phyloP scores from a whole-genome alignment of 192 early-diverging fungal species.

The Spinellus fusiger region DNA sequence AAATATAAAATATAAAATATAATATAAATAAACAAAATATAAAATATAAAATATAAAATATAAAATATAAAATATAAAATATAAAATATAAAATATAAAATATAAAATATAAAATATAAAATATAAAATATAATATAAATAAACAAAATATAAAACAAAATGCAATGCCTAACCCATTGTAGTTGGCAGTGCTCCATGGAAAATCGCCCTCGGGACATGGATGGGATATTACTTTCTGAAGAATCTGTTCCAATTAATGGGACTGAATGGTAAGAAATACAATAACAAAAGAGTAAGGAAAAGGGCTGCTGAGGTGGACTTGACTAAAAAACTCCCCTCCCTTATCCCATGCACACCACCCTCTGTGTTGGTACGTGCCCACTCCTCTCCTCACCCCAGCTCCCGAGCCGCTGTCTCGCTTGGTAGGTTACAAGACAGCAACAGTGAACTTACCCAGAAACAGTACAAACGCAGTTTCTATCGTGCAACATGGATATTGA shows the following conservation, averaged over 20 bases:
- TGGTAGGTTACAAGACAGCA: constrained; percentile 37
- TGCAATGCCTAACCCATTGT: no score
- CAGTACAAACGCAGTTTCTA: constrained; percentile 89
- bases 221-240: constrained; percentile 58
- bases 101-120: no score
- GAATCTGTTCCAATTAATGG: constrained; percentile 65
- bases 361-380: background rate
- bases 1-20: no score
- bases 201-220: constrained; percentile 62
- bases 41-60: no score
- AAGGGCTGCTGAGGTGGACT: background rate
- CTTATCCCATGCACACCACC: no score
- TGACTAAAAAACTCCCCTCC: no score
- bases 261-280: constrained; percentile 53
- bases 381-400: constrained; percentile 37
- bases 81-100: no score
- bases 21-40: no score
- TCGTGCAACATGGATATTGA: constrained; percentile 83
- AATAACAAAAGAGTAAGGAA: background rate
- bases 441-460: background rate
- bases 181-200: constrained; percentile 62
- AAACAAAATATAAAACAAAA: no score
- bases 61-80: no score
- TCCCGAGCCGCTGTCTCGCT: constrained; percentile 73
- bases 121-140: no score